phyloP scores from a whole-genome alignment of 2,329 filamentous ascomycete genomes.

The Trichoderma sp. region DNA sequence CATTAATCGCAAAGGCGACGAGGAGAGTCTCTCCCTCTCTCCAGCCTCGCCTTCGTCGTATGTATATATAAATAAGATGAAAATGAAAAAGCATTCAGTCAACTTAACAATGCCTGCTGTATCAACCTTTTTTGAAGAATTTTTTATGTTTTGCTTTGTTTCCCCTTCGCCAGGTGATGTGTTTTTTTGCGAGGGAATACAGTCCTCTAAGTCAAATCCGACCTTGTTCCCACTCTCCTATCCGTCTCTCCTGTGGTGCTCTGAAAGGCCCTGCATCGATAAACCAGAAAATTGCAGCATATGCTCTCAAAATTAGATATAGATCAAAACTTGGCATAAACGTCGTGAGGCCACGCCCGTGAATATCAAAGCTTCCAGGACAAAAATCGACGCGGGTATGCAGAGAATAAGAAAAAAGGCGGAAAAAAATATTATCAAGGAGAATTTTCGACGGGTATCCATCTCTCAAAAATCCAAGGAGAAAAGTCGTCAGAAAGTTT shows the following conservation, averaged over 20 bases:
- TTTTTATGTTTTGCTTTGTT: not conserved
- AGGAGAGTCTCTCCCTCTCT: not conserved
- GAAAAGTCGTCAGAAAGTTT: not conserved
- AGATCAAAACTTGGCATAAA: constrained; percentile 9
- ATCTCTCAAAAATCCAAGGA: not conserved
- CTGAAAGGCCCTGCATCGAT: not conserved
- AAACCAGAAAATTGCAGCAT: not conserved
- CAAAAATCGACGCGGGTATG: constrained; percentile 6
- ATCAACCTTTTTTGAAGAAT: not conserved
- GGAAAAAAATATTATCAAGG: not conserved
- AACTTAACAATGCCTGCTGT: constrained; percentile 18
- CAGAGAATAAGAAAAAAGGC: not conserved
- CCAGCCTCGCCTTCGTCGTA: not conserved
- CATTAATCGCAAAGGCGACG: constrained; percentile 4
- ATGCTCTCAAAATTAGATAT: constrained; percentile 2
- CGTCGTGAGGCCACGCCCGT: not conserved
- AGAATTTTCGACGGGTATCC: not conserved
- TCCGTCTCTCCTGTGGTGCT: not conserved
- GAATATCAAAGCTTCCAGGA: not conserved
- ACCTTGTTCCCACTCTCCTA: not conserved
- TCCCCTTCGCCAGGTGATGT: not conserved
- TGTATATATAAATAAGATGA: not conserved
- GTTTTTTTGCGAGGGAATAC: not conserved
- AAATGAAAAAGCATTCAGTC: not conserved
- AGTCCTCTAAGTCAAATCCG: not conserved